Percentiles rank a stretch among this genome's conserved stretches.
phyloP scores from a whole-genome alignment of 2,329 filamentous ascomycete species.

The Fusarium scirpi region DNA sequence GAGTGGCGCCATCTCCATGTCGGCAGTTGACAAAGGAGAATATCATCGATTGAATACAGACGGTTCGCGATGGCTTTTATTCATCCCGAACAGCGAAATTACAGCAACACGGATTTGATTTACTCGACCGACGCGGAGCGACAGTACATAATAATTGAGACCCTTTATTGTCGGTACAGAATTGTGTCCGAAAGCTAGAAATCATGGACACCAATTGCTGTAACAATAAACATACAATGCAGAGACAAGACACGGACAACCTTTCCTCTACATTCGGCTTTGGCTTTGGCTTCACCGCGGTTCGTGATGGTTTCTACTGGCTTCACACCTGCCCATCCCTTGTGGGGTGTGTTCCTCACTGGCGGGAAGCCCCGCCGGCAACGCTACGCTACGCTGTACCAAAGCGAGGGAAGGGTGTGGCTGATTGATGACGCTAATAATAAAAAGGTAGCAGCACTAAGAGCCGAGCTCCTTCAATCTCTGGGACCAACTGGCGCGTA shows the following conservation, averaged over 20 bases:
- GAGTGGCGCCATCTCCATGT: conserved; percentile 30
- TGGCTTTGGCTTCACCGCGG: conserved; percentile 34
- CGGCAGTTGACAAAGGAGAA: conserved; percentile 29
- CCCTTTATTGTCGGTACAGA: neutral
- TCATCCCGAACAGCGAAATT: conserved; percentile 4
- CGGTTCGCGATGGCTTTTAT: neutral
- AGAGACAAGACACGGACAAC: conserved; percentile 11
- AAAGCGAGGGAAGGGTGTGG: conserved; percentile 40
- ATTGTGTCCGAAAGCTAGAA: neutral
- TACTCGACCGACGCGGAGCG: neutral
- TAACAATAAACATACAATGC: neutral
- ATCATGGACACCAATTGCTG: neutral
- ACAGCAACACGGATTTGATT: neutral
- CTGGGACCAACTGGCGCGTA: conserved; percentile 40
- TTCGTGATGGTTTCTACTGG: conserved; percentile 24
- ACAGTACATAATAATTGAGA: neutral
- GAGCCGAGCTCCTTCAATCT: conserved; percentile 26
- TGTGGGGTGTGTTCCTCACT: conserved; percentile 39
- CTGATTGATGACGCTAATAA: conserved; percentile 45
- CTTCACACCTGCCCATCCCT: conserved; percentile 9
- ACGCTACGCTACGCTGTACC: conserved; percentile 7
- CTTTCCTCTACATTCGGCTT: neutral
- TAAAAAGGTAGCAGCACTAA: conserved; percentile 42
- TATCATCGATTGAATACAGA: neutral
- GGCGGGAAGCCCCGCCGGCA: conserved; percentile 41